These are phyloP conservation scores for Wallacemonas rigidus DNA, from an alignment of 208 protist species.

Conservation along the genomic window DNA sequence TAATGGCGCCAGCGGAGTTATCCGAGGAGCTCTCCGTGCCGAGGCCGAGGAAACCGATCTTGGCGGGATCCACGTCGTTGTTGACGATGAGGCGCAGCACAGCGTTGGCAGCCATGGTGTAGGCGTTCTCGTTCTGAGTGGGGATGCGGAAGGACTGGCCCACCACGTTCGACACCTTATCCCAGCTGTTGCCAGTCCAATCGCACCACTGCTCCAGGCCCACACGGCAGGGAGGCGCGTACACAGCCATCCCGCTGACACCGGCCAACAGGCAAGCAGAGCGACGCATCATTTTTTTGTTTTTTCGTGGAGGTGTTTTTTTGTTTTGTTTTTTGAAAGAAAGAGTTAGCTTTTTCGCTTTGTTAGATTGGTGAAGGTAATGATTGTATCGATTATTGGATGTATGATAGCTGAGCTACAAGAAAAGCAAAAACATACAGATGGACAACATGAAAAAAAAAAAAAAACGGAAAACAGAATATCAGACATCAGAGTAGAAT, in stretches of 20 bases:
- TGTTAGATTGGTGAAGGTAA: constrained; percentile 16
- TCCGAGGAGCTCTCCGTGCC: constrained; percentile 89
- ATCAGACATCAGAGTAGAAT: too few species aligned
- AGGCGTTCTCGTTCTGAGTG: constrained; percentile 84
- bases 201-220: constrained; percentile 86
- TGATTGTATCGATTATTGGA: constrained; percentile 20
- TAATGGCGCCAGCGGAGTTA: constrained; percentile 91
- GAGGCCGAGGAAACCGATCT: constrained; percentile 88
- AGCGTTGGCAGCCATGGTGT: constrained; percentile 92
- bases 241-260: constrained; percentile 86
- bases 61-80: constrained; percentile 81
- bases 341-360: neutral
- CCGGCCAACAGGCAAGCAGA: constrained; percentile 52
- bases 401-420: constrained; percentile 13
- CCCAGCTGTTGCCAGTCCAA: constrained; percentile 91
- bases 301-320: neutral
- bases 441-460: neutral
- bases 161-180: constrained; percentile 87
- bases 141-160: constrained; percentile 89
- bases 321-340: neutral
- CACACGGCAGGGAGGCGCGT: constrained; percentile 83
- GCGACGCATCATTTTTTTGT: constrained; percentile 53
- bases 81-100: constrained; percentile 88
- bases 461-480: neutral
- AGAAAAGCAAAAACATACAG: neutral